Percentiles rank a stretch among this genome's conserved stretches.
Evolutionary conservation across 2,329 filamentous ascomycete genomes (phyloP).

Genomic region (Penicillium sp.): DNA sequence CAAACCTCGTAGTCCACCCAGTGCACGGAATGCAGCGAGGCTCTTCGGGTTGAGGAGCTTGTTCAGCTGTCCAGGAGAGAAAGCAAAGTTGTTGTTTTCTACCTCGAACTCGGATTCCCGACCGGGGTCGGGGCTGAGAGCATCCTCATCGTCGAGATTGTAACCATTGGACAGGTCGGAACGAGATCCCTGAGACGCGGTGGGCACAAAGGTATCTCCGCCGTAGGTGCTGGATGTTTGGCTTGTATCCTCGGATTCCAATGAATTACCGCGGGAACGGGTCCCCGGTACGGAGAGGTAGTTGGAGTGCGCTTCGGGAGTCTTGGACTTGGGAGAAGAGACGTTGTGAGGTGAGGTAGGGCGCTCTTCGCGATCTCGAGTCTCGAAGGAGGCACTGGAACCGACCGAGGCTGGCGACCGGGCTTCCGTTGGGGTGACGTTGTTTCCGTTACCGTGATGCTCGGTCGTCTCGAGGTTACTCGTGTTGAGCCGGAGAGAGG

Average conservation of each 20-base stretch:
- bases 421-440: constrained; percentile 47
- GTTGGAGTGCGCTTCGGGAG: constrained; percentile 49
- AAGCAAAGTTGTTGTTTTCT: constrained; percentile 67
- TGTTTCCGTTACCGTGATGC: constrained; percentile 29
- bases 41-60: constrained; percentile 80
- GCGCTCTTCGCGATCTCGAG: constrained; percentile 49
- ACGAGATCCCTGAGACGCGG: constrained; percentile 42
- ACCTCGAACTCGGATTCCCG: constrained; percentile 66
- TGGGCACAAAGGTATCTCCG: constrained; percentile 51
- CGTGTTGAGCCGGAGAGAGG: constrained; percentile 38
- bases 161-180: constrained; percentile 43
- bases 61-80: constrained; percentile 65
- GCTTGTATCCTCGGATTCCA: constrained; percentile 58
- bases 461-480: constrained; percentile 32
- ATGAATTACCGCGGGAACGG: constrained; percentile 61
- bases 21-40: constrained; percentile 65
- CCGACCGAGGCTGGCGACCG: constrained; percentile 52
- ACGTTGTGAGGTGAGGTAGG: constrained; percentile 65
- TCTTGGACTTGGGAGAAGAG: constrained; percentile 56
- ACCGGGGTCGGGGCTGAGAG: constrained; percentile 64
- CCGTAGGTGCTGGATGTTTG: constrained; percentile 51
- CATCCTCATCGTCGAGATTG: constrained; percentile 58
- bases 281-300: constrained; percentile 61
- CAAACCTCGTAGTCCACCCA: constrained; percentile 68
- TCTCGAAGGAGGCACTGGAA: constrained; percentile 56